Base-by-base conservation (phyloP, 2,329 filamentous ascomycete species). In the Clarireedia hainanense region DNA sequence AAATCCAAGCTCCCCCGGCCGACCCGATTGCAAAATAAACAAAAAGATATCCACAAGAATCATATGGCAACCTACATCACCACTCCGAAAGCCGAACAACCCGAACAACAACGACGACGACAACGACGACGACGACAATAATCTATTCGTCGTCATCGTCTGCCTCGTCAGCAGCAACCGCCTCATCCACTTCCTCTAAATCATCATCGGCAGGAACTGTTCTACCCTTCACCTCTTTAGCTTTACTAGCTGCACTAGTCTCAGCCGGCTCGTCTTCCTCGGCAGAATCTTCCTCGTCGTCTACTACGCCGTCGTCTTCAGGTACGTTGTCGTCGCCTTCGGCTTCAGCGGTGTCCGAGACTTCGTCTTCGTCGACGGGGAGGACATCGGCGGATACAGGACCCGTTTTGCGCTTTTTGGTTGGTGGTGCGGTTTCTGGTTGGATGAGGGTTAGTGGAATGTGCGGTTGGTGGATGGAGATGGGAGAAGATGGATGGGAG, bases 331-430 rank as follows among this genome's bases (percentile, higher is more conserved):
- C 27, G 27, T 30, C 27, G 6, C 27, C 27, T 30, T 30, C 27
- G 27, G 27, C 27, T 30, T 30, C 27, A 30, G 27, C 6, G 6
- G 27, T 9, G 27, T 30, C 27, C 27, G 27, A 30, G 27, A 39
- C 17, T 17, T 52, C 30, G 27, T 37, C 17, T 7, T 47, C 42
- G 15, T 52, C 50, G 30, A 47, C 27, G 20, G 50, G n/a, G 15
- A 47, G 6, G 30, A 47, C 20, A 9, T 47, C 37, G n/a, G 27
- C 30, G 50, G 47, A 15, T 6, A 52, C 42, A 7, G 27, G 27
- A 10, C 27, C 27, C 27, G 27, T 30, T 51, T 66, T 66, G 60
- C 64, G 64, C 58, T 66, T 67, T 57, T 67, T 67, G n/a, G 56
- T 58, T 42, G 63, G 53, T 12, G 63, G 63, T 27, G 58, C 51